Base-by-base conservation (phyloP, 306 rosid genomes). In the Prunus dulcis region DNA sequence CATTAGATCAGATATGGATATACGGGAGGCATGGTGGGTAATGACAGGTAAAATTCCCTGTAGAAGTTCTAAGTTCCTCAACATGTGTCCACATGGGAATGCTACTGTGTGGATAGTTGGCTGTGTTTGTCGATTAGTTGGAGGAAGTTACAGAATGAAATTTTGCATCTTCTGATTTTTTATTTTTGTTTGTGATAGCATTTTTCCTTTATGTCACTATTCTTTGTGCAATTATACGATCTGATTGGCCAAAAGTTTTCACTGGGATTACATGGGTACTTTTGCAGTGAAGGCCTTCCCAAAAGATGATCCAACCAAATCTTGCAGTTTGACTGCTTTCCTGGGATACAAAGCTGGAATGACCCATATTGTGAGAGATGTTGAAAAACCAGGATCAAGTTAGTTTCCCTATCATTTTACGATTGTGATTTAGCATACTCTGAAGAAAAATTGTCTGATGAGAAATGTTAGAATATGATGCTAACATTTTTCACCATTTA, bases 351-450 rank as follows among this genome's bases (percentile, higher is more conserved):
- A 92, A 82, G 88, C 97, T 67, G 97, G 97, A 69, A 90, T 90
- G 96, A 92, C 97, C 43, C 97, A 92, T 81, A 88, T 90, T 65
- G 91, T 92, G 13, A 85, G 97, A 71, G 97, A 92, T 51, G 97
- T 90, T 2, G 97, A 92, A 78, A 92, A 92, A 38, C 97, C 96
- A 23, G 96, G 96, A 46, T 92, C 97, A 73, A 92, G 97, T 91
- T 87, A 87, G 96, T 72, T 71, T 56, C 5, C 6, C 53, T 3
- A 2, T 9, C 14, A 43, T 34, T 64, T 64, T 64, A 34, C 0
- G 0, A 14, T 25, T 5, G 19, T 56, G 13, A 11, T 11, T 60
- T 5, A 60, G 9, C 52, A 7, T 19, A 64, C n/a, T 22, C 17
- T 27, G 20, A 62, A 17, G 13, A 62, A 63, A 28, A 13, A 6